Conservation (phyloP, 2,329 filamentous ascomycete genomes). For the Fonsecaea pedrosoi region DNA sequence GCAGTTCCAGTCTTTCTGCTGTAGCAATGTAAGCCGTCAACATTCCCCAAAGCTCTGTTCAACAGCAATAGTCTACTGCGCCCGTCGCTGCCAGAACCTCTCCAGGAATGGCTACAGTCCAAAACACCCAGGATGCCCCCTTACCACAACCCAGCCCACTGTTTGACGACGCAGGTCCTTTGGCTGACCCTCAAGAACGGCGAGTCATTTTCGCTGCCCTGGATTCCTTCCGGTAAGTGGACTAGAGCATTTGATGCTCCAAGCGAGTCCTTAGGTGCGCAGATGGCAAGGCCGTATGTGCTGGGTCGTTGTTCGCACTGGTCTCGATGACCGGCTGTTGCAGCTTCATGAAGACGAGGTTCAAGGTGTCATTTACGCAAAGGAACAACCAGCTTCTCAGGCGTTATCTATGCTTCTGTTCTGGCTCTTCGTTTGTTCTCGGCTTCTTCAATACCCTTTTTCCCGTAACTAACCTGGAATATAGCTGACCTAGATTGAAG, state of each 20-base stretch:
- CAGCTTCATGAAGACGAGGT: neutral
- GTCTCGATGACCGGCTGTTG: neutral
- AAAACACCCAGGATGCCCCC: slow-evolving; percentile 1
- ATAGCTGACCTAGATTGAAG: slow-evolving; percentile 53
- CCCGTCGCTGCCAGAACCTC: neutral
- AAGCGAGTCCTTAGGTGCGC: neutral
- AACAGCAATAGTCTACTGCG: neutral
- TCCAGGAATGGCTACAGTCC: slow-evolving; percentile 11
- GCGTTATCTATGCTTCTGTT: neutral
- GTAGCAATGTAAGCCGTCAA: neutral
- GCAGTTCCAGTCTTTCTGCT: neutral
- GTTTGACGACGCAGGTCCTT: slow-evolving; percentile 63
- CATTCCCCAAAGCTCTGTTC: neutral
- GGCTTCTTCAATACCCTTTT: neutral
- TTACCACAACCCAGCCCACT: slow-evolving; percentile 20
- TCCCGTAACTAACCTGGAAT: neutral
- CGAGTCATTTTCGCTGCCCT: slow-evolving; percentile 80
- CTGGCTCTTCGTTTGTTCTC: neutral
- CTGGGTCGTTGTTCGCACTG: neutral
- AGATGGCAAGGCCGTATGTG: neutral
- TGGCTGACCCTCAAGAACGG: slow-evolving; percentile 79
- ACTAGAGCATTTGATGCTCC: neutral
- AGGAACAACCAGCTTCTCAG: neutral
- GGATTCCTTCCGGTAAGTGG: slow-evolving; percentile 84
- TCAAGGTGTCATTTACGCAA: neutral